These are phyloP conservation scores for Botrytis paeoniae DNA, from an alignment of 2,329 filamentous ascomycete genomes.

Conservation along the genomic window DNA sequence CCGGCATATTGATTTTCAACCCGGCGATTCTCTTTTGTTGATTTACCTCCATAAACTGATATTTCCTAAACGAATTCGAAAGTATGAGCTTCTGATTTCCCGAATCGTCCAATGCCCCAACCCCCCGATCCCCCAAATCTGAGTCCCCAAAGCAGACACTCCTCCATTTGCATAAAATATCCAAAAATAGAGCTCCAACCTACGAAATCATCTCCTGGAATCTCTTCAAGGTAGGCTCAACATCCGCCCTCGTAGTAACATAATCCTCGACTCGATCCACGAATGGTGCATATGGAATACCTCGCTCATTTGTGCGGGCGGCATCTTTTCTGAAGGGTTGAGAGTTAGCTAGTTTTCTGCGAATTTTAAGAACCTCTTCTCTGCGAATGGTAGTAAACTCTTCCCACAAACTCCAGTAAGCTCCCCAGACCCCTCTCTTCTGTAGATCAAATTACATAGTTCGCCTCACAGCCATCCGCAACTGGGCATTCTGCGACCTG, in stretches of 20 bases:
- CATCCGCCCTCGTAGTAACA: slow-evolving; percentile 72
- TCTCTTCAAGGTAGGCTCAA: slow-evolving; percentile 74
- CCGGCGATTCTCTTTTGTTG: slow-evolving; percentile 78
- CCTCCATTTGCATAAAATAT: neutral
- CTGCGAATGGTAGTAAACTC: neutral
- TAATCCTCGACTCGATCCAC: slow-evolving; percentile 89
- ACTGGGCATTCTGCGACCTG: neutral
- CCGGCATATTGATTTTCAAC: slow-evolving; percentile 90
- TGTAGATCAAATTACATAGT: neutral
- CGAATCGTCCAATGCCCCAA: neutral
- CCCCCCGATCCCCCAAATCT: neutral
- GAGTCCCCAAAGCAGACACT: neutral
- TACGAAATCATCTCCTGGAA: slow-evolving; percentile 96
- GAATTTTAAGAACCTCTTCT: neutral
- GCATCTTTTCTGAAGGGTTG: slow-evolving; percentile 30
- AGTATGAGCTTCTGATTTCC: slow-evolving; percentile 1
- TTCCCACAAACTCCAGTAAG: neutral
- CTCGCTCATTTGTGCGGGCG: slow-evolving; percentile 70
- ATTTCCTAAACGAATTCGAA: slow-evolving; percentile 66
- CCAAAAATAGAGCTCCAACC: slow-evolving; percentile 27
- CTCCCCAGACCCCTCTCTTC: neutral
- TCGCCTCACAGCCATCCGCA: neutral
- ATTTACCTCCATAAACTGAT: slow-evolving; percentile 98
- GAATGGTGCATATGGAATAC: slow-evolving; percentile 80
- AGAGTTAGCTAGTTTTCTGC: slow-evolving; percentile 22